phyloP scores from a whole-genome alignment of 2,329 filamentous ascomycete species.

The Coniosporium tulheliwenetii region DNA sequence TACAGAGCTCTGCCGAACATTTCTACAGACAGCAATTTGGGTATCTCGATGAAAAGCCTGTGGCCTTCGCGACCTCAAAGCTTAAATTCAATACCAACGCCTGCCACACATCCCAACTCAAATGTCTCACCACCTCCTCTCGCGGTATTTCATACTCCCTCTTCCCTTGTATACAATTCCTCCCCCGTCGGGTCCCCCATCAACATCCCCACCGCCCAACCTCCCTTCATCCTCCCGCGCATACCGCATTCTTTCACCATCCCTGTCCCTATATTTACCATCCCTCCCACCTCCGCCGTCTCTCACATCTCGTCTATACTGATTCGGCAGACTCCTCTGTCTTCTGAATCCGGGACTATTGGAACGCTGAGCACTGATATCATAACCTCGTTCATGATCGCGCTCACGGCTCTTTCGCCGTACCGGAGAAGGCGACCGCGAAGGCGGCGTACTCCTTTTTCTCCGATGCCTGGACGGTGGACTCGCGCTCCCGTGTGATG shows the following conservation, averaged over 20 bases:
- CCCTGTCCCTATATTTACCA: constrained; percentile 5
- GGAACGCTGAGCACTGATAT: not conserved
- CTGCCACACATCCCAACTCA: too few relatives aligned
- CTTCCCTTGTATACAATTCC: constrained; percentile 23
- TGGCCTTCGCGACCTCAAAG: too few relatives aligned
- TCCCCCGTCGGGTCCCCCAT: constrained; percentile 11
- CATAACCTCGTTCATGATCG: constrained; percentile 3
- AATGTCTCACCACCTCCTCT: constrained; percentile 5
- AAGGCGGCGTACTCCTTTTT: constrained; percentile 1
- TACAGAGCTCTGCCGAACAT: too few relatives aligned
- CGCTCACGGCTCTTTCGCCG: constrained; percentile 7
- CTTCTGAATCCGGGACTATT: not conserved
- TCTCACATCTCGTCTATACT: not conserved
- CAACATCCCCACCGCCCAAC: constrained; percentile 13
- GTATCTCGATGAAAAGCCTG: too few relatives aligned
- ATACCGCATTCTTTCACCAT: constrained; percentile 23
- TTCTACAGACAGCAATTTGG: too few relatives aligned
- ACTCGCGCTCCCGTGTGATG: constrained; percentile 6
- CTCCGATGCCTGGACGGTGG: constrained; percentile 13
- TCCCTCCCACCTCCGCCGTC: not conserved
- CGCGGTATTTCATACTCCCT: constrained; percentile 22
- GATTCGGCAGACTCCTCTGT: not conserved
- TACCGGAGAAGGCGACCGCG: not conserved
- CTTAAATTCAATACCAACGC: too few relatives aligned
- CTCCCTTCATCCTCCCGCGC: constrained; percentile 25